Percentiles rank a stretch among this genome's conserved stretches.
phyloP scores from a whole-genome alignment of 306 rosid genomes.

The Gleditsia sinensis region DNA sequence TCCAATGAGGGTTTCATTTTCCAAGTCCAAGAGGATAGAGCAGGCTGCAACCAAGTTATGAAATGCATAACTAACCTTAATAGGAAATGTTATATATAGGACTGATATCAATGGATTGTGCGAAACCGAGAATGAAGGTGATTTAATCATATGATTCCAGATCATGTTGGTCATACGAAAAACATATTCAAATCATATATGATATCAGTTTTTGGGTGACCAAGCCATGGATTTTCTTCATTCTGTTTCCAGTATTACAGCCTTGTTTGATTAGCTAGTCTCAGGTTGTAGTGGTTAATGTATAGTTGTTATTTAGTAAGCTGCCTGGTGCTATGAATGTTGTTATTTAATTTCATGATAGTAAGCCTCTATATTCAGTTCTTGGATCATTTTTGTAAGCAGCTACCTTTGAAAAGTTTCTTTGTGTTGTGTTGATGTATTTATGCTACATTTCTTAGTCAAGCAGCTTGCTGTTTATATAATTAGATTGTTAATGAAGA shows the following conservation, averaged over 20 bases:
- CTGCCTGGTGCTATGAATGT: neutral
- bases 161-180: neutral
- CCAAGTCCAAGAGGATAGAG: neutral
- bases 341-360: neutral
- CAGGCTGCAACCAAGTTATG: slow-evolving; percentile 7
- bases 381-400: slow-evolving; percentile 27
- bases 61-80: neutral
- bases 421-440: slow-evolving; percentile 8
- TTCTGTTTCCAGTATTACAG: neutral
- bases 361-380: neutral
- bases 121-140: neutral
- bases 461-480: neutral
- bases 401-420: neutral
- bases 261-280: slow-evolving; percentile 20
- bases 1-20: neutral
- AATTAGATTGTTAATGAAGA: neutral
- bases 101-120: neutral
- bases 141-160: neutral
- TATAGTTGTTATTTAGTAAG: neutral
- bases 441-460: neutral
- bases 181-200: neutral
- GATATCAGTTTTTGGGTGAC: neutral
- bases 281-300: neutral
- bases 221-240: neutral
- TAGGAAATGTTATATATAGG: neutral